These are phyloP conservation scores for Microthlaspi erraticum DNA, from an alignment of 345 rosid genomes.

Conservation along the genomic window DNA sequence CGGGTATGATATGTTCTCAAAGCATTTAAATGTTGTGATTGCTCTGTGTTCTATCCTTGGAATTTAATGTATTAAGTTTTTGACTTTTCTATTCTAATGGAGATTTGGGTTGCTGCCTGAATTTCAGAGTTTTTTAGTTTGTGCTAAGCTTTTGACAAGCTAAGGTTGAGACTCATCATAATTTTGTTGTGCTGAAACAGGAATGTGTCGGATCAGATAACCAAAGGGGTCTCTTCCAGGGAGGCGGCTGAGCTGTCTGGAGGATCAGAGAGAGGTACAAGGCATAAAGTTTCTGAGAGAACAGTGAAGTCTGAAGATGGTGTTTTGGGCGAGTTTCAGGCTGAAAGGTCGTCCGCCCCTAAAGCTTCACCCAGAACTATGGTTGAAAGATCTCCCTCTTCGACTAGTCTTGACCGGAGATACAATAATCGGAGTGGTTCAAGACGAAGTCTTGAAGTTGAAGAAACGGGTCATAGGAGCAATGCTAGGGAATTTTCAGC, in stretches of 20 bases:
- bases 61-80: constrained; percentile 3
- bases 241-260: constrained; percentile 59
- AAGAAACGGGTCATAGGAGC: constrained; percentile 72
- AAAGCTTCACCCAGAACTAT: constrained; percentile 76
- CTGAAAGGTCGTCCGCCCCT: constrained; percentile 70
- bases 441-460: constrained; percentile 71
- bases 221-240: constrained; percentile 61
- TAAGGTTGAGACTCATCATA: constrained; percentile 20
- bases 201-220: constrained; percentile 58
- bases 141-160: constrained; percentile 24
- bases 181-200: constrained; percentile 50
- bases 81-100: neutral
- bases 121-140: neutral
- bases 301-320: constrained; percentile 67
- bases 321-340: constrained; percentile 59
- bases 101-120: constrained; percentile 8
- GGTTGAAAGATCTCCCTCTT: constrained; percentile 82
- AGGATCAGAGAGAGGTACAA: constrained; percentile 62
- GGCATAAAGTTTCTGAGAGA: constrained; percentile 65
- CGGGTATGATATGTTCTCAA: constrained; percentile 52
- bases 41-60: constrained; percentile 5
- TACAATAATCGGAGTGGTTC: constrained; percentile 55
- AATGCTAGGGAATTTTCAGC: constrained; percentile 54
- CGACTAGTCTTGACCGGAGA: constrained; percentile 79
- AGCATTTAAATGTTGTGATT: neutral